These are phyloP conservation scores for Diaporthe ampelina DNA, from an alignment of 2,329 filamentous ascomycete genomes.

Conservation along the genomic window DNA sequence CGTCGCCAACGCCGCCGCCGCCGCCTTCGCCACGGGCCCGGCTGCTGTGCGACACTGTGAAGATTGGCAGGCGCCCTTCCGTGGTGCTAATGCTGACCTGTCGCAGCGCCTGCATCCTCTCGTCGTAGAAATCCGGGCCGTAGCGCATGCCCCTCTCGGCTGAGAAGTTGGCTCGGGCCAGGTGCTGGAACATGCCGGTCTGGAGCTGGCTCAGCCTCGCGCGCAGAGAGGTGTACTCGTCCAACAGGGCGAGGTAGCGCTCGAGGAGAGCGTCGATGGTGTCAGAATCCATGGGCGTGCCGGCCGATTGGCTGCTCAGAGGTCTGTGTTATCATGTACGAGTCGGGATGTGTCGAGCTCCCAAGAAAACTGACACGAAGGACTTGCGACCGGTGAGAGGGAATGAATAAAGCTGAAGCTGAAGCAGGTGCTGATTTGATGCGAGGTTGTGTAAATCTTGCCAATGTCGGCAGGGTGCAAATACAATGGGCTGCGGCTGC, in stretches of 20 bases:
- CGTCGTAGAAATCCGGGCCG: constrained; percentile 79
- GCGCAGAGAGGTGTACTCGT: constrained; percentile 75
- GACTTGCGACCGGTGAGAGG: not conserved
- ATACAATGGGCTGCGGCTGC: constrained; percentile 12
- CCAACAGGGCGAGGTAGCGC: constrained; percentile 74
- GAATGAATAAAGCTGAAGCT: constrained; percentile 10
- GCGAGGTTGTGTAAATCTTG: not conserved
- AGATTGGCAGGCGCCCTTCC: constrained; percentile 43
- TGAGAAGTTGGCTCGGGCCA: constrained; percentile 83
- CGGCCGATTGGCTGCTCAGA: constrained; percentile 24
- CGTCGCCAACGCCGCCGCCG: not conserved
- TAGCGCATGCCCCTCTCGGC: constrained; percentile 75
- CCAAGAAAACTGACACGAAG: not conserved
- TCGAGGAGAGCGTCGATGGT: constrained; percentile 74
- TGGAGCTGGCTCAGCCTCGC: constrained; percentile 67
- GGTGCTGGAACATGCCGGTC: constrained; percentile 66
- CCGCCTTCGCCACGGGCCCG: not conserved
- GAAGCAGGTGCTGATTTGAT: not conserved
- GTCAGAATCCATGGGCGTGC: constrained; percentile 48
- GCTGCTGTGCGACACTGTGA: constrained; percentile 42
- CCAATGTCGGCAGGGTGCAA: constrained; percentile 5
- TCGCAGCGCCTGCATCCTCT: constrained; percentile 76
- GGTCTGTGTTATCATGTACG: not conserved
- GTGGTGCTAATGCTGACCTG: constrained; percentile 53
- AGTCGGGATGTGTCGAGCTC: constrained; percentile 6